Base-by-base conservation (phyloP, 2,329 filamentous ascomycete genomes). In the Cytospora schulzeri region DNA sequence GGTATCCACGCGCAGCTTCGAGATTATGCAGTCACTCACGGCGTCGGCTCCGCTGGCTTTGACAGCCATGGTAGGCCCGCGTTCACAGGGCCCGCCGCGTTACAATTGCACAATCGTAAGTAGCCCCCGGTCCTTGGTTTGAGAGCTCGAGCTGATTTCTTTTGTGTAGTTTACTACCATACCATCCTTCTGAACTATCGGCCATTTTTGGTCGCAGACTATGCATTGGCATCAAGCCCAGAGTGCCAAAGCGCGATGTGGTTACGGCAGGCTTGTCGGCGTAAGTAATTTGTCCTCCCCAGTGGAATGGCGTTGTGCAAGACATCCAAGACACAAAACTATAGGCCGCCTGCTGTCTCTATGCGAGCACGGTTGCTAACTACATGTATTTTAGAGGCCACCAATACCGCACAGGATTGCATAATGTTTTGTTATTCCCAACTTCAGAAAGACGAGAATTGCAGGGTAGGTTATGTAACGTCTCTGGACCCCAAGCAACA, bases 381-480 rank as follows among this genome's bases (percentile, higher is more conserved):
- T 24, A 24, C 1, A 24, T 12, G 2, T 22, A 4, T 2, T 12
- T 22, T 11, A 48, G 45, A 70, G 29, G 73, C 72, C 1, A 70
- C 69, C 31, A 71, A 73, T 53, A 70, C 73, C 11, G 72, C 73
- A 7, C 73, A 74, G 48, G 73, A 74, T 62, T 68, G 69, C 15
- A 68, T 73, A 22, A 63, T 71, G 15, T 72, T 70, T 31, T 60
- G 64, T 52, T 41, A 66, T 55, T 61, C 60, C 33, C 55, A 63
- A 54, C 59, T 69, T 15, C 56, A 57, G 11, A 62, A 67, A 57
- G 53, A 66, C 38, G 67, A 66, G 12, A 41, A 41, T 5, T 68
- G 66, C 31, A 62, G 45, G 45, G 45, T 48, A 48, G 11, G 45
- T 48, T 11, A 22, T 22, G 2, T 22, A 19, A 24, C n/a, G 3